Conservation (phyloP, 1,284 basidiomycete genomes). For the Moesziomyces sp. region DNA sequence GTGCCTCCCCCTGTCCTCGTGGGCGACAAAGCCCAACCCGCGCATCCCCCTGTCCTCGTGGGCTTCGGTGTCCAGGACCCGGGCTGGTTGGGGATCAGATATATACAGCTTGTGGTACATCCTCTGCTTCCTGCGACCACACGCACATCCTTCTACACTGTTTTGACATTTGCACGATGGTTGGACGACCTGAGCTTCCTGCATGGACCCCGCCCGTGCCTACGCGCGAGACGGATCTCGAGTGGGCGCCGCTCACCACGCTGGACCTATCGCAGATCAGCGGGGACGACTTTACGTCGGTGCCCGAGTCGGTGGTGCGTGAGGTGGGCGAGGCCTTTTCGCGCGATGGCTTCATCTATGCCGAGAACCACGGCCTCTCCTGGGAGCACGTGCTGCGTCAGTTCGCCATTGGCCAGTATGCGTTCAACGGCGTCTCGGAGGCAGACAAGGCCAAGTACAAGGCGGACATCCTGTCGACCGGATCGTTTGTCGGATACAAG, state of each 20-base stretch:
- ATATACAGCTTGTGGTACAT: too few relatives aligned
- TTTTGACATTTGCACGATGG: neutral
- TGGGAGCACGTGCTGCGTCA: constrained; percentile 63
- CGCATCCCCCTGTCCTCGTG: too few relatives aligned
- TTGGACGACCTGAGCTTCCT: constrained; percentile 37
- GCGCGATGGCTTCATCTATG: constrained; percentile 64
- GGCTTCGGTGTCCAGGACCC: too few relatives aligned
- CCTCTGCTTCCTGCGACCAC: too few relatives aligned
- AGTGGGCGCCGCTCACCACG: constrained; percentile 65
- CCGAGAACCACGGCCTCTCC: constrained; percentile 63
- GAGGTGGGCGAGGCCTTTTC: constrained; percentile 60
- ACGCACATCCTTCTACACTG: too few relatives aligned
- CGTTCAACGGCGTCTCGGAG: constrained; percentile 57
- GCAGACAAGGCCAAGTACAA: constrained; percentile 61
- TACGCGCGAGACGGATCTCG: constrained; percentile 56
- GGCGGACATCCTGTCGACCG: constrained; percentile 59
- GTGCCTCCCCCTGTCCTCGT: too few relatives aligned
- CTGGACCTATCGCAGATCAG: constrained; percentile 61
- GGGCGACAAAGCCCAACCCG: too few relatives aligned
- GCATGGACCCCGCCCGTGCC: constrained; percentile 58
- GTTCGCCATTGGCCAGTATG: constrained; percentile 65
- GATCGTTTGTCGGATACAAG: constrained; percentile 69
- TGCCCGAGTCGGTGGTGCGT: constrained; percentile 53
- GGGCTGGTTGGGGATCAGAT: too few relatives aligned
- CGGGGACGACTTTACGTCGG: constrained; percentile 57